phyloP scores from a whole-genome alignment of 2,329 filamentous ascomycete genomes.

The Nothophoma quercina region DNA sequence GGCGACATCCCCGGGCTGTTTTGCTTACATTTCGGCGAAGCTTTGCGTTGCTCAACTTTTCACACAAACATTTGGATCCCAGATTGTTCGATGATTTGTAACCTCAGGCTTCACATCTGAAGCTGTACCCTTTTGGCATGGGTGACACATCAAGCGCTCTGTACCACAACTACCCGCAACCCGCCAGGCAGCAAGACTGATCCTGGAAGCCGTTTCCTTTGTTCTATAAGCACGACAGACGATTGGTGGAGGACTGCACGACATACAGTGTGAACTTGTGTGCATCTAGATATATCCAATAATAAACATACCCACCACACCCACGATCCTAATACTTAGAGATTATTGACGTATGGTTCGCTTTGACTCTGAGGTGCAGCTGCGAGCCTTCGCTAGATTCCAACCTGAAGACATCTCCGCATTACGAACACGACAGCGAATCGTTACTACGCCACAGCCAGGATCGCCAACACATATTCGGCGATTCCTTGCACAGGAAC shows the following conservation, averaged over 20 bases:
- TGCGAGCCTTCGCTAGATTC: not conserved
- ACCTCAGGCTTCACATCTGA: not conserved
- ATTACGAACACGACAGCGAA: conserved; percentile 19
- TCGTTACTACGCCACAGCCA: conserved; percentile 22
- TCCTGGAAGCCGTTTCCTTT: conserved; percentile 23
- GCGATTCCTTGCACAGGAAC: conserved; percentile 13
- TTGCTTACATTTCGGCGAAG: not conserved
- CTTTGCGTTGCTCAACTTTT: conserved; percentile 5
- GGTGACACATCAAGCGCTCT: conserved; percentile 33
- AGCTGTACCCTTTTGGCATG: conserved; percentile 15
- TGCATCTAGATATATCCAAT: conserved; percentile 17
- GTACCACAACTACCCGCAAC: conserved; percentile 28
- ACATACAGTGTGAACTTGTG: not conserved
- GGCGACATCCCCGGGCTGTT: conserved; percentile 3
- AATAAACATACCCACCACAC: conserved; percentile 11
- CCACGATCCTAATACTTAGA: no score
- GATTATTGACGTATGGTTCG: not conserved
- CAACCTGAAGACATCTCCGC: not conserved
- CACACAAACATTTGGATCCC: not conserved
- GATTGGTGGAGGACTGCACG: conserved; percentile 1
- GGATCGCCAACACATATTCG: conserved; percentile 19
- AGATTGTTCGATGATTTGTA: not conserved
- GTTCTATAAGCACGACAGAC: conserved; percentile 4
- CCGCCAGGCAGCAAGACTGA: conserved; percentile 25
- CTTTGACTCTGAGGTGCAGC: not conserved